phyloP scores from a whole-genome alignment of 345 rosid genomes.

The Sisymbrium irio region DNA sequence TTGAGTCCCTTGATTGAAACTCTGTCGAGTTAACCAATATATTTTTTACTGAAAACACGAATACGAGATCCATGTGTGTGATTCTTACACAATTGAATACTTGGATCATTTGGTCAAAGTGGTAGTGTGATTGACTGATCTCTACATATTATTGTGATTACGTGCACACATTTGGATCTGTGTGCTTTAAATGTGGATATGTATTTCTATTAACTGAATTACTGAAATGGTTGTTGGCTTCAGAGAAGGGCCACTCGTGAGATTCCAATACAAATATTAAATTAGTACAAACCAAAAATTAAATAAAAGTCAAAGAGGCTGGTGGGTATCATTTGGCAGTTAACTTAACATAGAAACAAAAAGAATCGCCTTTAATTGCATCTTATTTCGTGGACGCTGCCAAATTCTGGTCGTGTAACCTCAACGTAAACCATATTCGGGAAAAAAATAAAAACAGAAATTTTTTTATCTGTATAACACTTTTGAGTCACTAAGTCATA shows the following conservation, averaged over 20 bases:
- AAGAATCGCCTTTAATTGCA: neutral
- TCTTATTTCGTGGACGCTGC: conserved; percentile 5
- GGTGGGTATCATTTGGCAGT: conserved; percentile 20
- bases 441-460: too few relatives aligned
- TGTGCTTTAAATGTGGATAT: conserved; percentile 20
- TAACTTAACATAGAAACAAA: conserved; percentile 23
- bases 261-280: conserved; percentile 25
- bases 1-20: neutral
- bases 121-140: neutral
- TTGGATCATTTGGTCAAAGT: conserved; percentile 25
- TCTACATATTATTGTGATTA: conserved; percentile 1
- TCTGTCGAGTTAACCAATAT: neutral
- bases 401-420: neutral
- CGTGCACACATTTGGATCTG: conserved; percentile 9
- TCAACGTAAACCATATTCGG: neutral
- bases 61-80: neutral
- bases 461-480: neutral
- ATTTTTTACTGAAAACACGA: neutral
- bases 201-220: conserved; percentile 3
- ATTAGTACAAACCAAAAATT: conserved; percentile 17
- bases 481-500: neutral
- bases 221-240: conserved; percentile 29
- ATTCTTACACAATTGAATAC: neutral
- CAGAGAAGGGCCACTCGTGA: conserved; percentile 18
- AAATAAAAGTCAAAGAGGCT: neutral